Evolutionary conservation across 2,329 filamentous ascomycete species (phyloP), one percentile per base, ranked within the genome.

Genomic region (Metarhizium album): DNA sequence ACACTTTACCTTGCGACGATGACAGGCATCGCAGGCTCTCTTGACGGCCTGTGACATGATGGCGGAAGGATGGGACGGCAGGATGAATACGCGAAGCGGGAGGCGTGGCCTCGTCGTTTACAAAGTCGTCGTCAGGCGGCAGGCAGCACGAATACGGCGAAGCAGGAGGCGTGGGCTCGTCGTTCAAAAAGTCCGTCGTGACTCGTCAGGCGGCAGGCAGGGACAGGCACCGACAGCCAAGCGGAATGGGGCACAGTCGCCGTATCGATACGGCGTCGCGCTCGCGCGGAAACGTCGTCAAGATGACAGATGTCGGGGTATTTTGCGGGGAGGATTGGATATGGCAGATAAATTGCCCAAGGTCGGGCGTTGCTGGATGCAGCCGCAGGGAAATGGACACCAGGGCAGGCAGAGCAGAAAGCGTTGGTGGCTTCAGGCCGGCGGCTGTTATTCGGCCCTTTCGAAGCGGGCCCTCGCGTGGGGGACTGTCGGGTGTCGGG

Each of bases 1-100:
- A 63, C 84, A 87, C 65, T 85, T 86, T 63, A 87, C 83, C 67
- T 87, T 87, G 65, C 83, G 79, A 57, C 82, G 80, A 71, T 86
- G 83, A 64, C 83, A 87, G 60, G 82, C 83, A 65, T 87, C 83
- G 70, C 83, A 87, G 53, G 83, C 83, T 62, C 82, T 70, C 61
- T 79, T 79, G 47, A 79, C 74, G 55, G 75, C 74, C 57, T 74
- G 73, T 42, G 73, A 67, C 75, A 75, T 75, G 56, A 59, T 64
- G 59, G 49, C 18, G 27, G 27, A 47, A 11, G 16, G 48, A 23
- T 47, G 35, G 38, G 40, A 24, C 2, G 40, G 7, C 3, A 35
- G 8, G 4, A 20, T n/a, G n/a, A 31, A 29, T 42, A 27, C 18
- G 35, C 49, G 11, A 13, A 35, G 33, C 33, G 5, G 8, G 45